Evolutionary conservation across 2,329 filamentous ascomycete genomes (phyloP).

Genomic region (Phyllosticta capitalensis): DNA sequence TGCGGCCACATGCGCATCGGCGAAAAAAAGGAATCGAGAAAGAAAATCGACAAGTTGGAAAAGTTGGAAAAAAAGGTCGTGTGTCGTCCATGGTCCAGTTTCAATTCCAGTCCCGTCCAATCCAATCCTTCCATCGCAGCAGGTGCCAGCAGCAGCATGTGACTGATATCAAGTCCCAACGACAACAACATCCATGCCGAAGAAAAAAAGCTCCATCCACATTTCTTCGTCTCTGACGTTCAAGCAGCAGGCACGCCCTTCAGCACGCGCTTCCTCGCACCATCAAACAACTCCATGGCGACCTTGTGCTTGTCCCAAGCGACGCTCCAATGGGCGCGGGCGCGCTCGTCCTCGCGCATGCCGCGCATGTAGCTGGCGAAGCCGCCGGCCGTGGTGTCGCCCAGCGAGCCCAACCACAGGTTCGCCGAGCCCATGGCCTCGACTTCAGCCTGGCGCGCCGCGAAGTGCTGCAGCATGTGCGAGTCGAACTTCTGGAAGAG

Average conservation of each 20-base stretch:
- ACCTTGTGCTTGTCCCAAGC: constrained; percentile 52
- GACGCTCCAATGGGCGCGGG: constrained; percentile 51
- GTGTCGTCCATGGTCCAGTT: background rate
- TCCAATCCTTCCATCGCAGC: background rate
- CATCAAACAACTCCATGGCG: constrained; percentile 50
- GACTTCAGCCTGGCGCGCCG: constrained; percentile 39
- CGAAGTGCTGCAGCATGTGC: constrained; percentile 47
- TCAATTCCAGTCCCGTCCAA: background rate
- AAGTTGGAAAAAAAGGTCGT: background rate
- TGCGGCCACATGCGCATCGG: no score
- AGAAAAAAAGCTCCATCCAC: background rate
- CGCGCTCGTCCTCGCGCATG: constrained; percentile 54
- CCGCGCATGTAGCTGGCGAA: constrained; percentile 50
- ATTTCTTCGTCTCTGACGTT: background rate
- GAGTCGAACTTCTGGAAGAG: constrained; percentile 48
- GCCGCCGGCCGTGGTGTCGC: constrained; percentile 40
- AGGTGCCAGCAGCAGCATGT: background rate
- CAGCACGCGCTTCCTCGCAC: constrained; percentile 33
- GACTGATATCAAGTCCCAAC: background rate
- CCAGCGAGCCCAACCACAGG: constrained; percentile 44
- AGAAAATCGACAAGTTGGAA: background rate
- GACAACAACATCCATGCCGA: background rate
- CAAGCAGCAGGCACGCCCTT: constrained; percentile 5
- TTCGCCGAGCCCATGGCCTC: constrained; percentile 29
- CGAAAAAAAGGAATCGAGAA: no score